Percentiles rank a stretch among this genome's conserved stretches.
phyloP scores from a whole-genome alignment of 2,329 filamentous ascomycete species.

The Xylariaceae sp. region DNA sequence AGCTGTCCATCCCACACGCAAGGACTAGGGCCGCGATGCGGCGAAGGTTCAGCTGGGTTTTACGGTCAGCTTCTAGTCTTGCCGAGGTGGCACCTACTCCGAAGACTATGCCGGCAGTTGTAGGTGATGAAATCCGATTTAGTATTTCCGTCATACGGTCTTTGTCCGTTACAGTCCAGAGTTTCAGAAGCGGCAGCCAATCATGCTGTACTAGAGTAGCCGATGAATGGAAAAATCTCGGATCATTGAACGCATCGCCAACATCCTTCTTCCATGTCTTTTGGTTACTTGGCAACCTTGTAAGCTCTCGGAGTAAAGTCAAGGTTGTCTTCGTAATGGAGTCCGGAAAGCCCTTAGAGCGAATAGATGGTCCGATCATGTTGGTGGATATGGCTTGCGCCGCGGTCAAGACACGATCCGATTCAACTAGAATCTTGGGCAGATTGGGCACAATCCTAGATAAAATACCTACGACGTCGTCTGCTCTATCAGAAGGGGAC shows the following conservation, averaged over 20 bases:
- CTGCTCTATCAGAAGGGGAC: slow-evolving; percentile 57
- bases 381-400: slow-evolving; percentile 82
- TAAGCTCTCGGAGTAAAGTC: slow-evolving; percentile 75
- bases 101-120: slow-evolving; percentile 95
- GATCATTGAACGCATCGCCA: slow-evolving; percentile 87
- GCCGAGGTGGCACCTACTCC: slow-evolving; percentile 96
- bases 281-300: slow-evolving; percentile 77
- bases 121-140: slow-evolving; percentile 78
- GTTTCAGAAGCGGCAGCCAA: slow-evolving; percentile 84
- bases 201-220: slow-evolving; percentile 68
- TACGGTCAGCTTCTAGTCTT: slow-evolving; percentile 91
- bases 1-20: slow-evolving; percentile 77
- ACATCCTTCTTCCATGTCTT: slow-evolving; percentile 95
- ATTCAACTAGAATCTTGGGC: slow-evolving; percentile 81
- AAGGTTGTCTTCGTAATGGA: slow-evolving; percentile 77
- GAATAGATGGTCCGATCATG: slow-evolving; percentile 80
- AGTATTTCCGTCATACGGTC: slow-evolving; percentile 85
- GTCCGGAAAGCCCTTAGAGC: slow-evolving; percentile 84
- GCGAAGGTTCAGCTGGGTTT: slow-evolving; percentile 86
- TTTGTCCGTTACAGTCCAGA: slow-evolving; percentile 87
- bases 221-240: slow-evolving; percentile 79
- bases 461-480: slow-evolving; percentile 82
- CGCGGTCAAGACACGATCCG: slow-evolving; percentile 80
- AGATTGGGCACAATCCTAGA: slow-evolving; percentile 80
- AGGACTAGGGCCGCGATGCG: slow-evolving; percentile 81